These are phyloP conservation scores for Pyrenophora teres DNA, from an alignment of 2,329 filamentous ascomycete genomes.

Conservation along the genomic window DNA sequence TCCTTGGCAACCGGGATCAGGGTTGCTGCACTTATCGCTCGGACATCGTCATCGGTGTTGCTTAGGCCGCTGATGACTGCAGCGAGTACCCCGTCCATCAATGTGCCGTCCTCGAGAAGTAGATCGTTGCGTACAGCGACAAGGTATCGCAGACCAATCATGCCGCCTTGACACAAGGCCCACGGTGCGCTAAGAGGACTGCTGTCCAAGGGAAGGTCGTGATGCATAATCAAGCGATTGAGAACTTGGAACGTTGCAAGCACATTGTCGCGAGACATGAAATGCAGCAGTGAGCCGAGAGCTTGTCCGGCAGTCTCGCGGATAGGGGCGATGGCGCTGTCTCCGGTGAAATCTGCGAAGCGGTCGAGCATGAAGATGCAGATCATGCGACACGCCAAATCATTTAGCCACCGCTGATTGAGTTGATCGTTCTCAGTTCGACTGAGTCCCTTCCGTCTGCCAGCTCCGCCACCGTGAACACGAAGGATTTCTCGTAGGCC, in stretches of 20 bases:
- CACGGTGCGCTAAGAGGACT: slow-evolving; percentile 70
- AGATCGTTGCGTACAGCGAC: slow-evolving; percentile 94
- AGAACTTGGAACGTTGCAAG: slow-evolving; percentile 83
- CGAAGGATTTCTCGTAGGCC: slow-evolving; percentile 88
- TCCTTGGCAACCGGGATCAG: slow-evolving; percentile 95
- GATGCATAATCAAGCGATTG: slow-evolving; percentile 89
- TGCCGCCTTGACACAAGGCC: slow-evolving; percentile 96
- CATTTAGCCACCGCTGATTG: slow-evolving; percentile 88
- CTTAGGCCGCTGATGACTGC: slow-evolving; percentile 94
- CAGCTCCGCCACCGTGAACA: slow-evolving; percentile 88
- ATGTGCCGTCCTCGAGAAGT: slow-evolving; percentile 76
- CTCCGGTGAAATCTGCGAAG: slow-evolving; percentile 96
- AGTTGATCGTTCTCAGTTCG: slow-evolving; percentile 74
- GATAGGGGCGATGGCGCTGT: slow-evolving; percentile 95
- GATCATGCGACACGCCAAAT: slow-evolving; percentile 91
- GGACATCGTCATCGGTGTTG: slow-evolving; percentile 91
- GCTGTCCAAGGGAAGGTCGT: slow-evolving; percentile 60
- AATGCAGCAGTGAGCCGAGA: slow-evolving; percentile 83
- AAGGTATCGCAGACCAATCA: slow-evolving; percentile 94
- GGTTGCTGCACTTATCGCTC: slow-evolving; percentile 96
- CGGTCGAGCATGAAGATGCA: slow-evolving; percentile 97
- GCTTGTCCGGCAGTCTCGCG: slow-evolving; percentile 94
- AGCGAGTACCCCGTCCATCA: slow-evolving; percentile 90
- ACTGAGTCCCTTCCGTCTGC: slow-evolving; percentile 72
- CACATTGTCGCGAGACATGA: slow-evolving; percentile 79